These are phyloP conservation scores for Phialocephala sp. DNA, from an alignment of 2,329 filamentous ascomycete genomes.

Conservation along the genomic window DNA sequence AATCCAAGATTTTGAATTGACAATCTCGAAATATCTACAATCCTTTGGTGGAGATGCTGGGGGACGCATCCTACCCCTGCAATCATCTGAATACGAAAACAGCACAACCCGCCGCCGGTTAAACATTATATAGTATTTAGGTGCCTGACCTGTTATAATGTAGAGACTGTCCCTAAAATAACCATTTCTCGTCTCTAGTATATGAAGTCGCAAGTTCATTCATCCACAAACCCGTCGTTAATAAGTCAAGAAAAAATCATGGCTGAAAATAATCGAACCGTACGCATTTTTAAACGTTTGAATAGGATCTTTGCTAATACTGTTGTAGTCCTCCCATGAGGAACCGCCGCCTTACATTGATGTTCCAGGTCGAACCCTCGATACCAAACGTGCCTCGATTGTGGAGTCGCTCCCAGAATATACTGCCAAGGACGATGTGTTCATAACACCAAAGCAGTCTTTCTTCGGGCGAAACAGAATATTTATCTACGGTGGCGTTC, in stretches of 20 bases:
- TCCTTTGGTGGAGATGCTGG: not conserved
- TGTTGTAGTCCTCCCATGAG: not conserved
- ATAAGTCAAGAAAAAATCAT: not conserved
- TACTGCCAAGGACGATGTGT: not conserved
- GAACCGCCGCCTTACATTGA: not conserved
- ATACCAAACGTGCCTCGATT: not conserved
- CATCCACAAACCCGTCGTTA: not conserved
- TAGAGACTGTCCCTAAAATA: not conserved
- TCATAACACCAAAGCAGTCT: not conserved
- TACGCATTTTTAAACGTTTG: not conserved
- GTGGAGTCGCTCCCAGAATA: not conserved
- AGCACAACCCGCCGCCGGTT: not conserved
- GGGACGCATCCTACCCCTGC: not conserved
- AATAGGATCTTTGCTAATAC: not conserved
- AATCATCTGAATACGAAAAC: not conserved
- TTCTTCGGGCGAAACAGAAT: not conserved
- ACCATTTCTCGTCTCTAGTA: not conserved
- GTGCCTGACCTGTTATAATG: not conserved
- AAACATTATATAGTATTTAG: not conserved
- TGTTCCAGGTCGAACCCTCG: not conserved
- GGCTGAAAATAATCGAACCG: not conserved
- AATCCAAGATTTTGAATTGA: not conserved
- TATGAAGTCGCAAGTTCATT: not conserved
- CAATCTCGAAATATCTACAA: not conserved
- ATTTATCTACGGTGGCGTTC: not conserved